phyloP scores from a whole-genome alignment of 352 stramenopile species.

The Pythium aristosporum region DNA sequence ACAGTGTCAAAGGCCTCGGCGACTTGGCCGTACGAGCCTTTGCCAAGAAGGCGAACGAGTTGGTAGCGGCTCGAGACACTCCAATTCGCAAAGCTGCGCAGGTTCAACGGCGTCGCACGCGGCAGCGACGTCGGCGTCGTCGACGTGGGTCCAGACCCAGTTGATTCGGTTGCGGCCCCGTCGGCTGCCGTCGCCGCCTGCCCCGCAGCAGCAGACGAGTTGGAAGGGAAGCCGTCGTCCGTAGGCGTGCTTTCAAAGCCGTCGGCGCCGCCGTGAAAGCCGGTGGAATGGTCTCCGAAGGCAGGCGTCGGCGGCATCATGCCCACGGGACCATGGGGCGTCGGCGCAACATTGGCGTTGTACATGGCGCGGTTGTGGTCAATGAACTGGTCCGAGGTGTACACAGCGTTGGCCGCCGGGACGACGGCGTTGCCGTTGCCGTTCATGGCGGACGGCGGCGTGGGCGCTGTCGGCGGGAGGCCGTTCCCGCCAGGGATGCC shows the following conservation, averaged over 20 bases:
- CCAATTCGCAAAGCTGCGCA: constrained; percentile 85
- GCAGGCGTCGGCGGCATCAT: constrained; percentile 85
- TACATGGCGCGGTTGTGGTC: constrained; percentile 79
- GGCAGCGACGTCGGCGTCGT: constrained; percentile 61
- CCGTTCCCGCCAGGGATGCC: constrained; percentile 7
- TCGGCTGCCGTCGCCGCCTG: constrained; percentile 32
- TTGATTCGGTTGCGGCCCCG: constrained; percentile 27
- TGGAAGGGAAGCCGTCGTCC: constrained; percentile 40
- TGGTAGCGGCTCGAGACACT: constrained; percentile 78
- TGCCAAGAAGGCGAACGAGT: constrained; percentile 76
- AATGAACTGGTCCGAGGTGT: constrained; percentile 71
- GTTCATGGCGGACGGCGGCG: constrained; percentile 15
- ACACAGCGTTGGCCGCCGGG: constrained; percentile 25
- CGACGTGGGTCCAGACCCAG: constrained; percentile 33
- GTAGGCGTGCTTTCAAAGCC: constrained; percentile 66
- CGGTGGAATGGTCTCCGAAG: constrained; percentile 64
- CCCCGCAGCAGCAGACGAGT: constrained; percentile 34
- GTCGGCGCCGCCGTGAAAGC: constrained; percentile 58
- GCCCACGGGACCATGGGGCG: constrained; percentile 64
- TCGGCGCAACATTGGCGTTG: constrained; percentile 71
- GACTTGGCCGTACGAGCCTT: constrained; percentile 86
- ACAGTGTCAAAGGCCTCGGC: constrained; percentile 80
- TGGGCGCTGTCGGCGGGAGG: constrained; percentile 12
- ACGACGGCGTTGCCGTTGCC: constrained; percentile 7
- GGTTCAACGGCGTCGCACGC: constrained; percentile 68